These are phyloP conservation scores for Fusarium ramigenum DNA, from an alignment of 2,329 filamentous ascomycete genomes.

Conservation along the genomic window DNA sequence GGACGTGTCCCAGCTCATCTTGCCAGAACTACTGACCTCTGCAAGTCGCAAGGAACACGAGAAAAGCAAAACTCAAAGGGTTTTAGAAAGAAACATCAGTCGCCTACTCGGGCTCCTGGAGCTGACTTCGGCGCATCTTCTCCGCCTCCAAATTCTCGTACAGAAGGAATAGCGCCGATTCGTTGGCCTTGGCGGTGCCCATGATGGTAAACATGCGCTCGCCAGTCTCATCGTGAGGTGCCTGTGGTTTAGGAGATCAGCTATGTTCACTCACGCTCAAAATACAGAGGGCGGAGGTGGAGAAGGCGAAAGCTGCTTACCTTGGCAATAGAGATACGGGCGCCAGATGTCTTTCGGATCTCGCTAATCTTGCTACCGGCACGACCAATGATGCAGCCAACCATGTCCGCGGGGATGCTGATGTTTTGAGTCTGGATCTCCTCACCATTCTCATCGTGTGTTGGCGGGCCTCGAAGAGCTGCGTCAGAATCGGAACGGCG, in stretches of 20 bases:
- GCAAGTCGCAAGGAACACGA: conserved; percentile 43
- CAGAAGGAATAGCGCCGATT: conserved; percentile 92
- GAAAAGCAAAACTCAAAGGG: conserved; percentile 43
- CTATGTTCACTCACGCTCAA: neutral
- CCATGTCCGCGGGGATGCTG: conserved; percentile 99
- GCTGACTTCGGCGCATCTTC: conserved; percentile 96
- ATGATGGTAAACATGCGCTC: conserved; percentile 99
- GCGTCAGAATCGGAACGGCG: conserved; percentile 87
- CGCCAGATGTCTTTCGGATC: conserved; percentile 95
- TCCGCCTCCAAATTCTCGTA: conserved; percentile 99
- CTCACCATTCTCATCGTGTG: conserved; percentile 94
- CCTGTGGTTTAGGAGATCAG: conserved; percentile 53
- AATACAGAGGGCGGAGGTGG: neutral
- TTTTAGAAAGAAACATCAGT: neutral
- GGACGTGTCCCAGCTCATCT: conserved; percentile 58
- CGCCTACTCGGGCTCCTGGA: conserved; percentile 63
- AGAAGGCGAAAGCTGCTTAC: conserved; percentile 50
- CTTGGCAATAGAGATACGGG: conserved; percentile 97
- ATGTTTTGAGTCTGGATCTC: conserved; percentile 99
- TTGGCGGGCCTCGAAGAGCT: conserved; percentile 80
- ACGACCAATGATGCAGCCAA: conserved; percentile 98
- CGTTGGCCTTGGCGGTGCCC: conserved; percentile 91
- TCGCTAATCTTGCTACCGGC: conserved; percentile 98
- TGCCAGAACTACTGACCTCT: conserved; percentile 60
- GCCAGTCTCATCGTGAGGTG: conserved; percentile 94